Percentiles rank a stretch among this genome's conserved stretches.
Conservation (phyloP, 2,329 filamentous ascomycete genomes). For the Beauveria sp. region DNA sequence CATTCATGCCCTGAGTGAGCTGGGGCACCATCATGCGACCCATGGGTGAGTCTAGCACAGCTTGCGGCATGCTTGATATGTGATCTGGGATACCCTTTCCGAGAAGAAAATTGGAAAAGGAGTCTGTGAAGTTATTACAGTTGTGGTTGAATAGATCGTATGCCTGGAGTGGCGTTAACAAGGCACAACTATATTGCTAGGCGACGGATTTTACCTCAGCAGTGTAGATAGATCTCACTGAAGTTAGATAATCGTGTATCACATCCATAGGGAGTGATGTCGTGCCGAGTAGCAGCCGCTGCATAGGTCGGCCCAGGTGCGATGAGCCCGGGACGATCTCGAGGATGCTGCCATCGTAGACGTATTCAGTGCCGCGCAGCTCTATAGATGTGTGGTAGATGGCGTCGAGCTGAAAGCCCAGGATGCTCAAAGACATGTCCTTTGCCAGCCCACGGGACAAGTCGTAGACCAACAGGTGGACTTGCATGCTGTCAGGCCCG, state of each 20-base stretch:
- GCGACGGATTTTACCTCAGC: constrained; percentile 46
- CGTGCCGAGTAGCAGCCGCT: constrained; percentile 64
- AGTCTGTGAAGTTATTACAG: constrained; percentile 96
- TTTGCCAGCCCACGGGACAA: constrained; percentile 56
- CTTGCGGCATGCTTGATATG: constrained; percentile 77
- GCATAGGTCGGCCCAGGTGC: constrained; percentile 78
- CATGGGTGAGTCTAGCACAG: constrained; percentile 77
- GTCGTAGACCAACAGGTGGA: constrained; percentile 72
- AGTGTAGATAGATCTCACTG: constrained; percentile 74
- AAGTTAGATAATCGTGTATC: constrained; percentile 80
- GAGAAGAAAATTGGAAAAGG: constrained; percentile 81
- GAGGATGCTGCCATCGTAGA: constrained; percentile 84
- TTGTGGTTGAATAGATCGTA: constrained; percentile 91
- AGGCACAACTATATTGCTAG: not conserved
- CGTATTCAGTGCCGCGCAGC: constrained; percentile 76
- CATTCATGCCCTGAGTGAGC: constrained; percentile 44
- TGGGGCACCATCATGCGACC: constrained; percentile 82
- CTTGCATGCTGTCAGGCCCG: constrained; percentile 52
- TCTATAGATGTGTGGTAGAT: constrained; percentile 93
- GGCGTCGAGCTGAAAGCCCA: constrained; percentile 68
- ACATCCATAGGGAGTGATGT: constrained; percentile 75
- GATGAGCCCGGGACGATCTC: constrained; percentile 72
- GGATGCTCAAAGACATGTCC: constrained; percentile 44
- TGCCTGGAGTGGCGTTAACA: constrained; percentile 40
- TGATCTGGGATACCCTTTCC: constrained; percentile 83